phyloP scores from a whole-genome alignment of 495 filamentous ascomycete genomes.

The Aspergillus campestris region DNA sequence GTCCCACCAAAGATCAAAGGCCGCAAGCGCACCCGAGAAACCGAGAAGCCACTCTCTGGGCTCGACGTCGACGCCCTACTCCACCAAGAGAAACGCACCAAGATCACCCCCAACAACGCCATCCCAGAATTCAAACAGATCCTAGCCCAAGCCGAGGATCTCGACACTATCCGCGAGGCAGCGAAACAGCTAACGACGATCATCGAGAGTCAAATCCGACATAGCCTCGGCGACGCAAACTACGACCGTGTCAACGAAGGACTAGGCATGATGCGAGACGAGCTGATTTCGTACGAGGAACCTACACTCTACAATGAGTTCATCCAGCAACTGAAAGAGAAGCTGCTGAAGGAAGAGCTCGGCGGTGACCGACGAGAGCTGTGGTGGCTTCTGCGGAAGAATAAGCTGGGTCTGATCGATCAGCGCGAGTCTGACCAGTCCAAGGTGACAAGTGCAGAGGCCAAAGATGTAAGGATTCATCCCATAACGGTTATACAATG shows the following conservation, averaged over 20 bases:
- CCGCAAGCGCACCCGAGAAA: conserved; percentile 57
- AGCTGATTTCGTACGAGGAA: conserved; percentile 67
- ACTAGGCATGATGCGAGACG: conserved; percentile 68
- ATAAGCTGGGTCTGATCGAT: conserved; percentile 67
- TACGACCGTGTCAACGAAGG: conserved; percentile 72
- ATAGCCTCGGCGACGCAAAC: conserved; percentile 64
- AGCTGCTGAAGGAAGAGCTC: conserved; percentile 61
- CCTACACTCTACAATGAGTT: conserved; percentile 72
- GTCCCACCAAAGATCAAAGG: conserved; percentile 81
- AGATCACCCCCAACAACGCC: conserved; percentile 69
- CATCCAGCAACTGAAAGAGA: conserved; percentile 60
- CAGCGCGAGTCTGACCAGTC: conserved; percentile 49
- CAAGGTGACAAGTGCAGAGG: conserved; percentile 58
- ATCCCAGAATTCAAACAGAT: conserved; percentile 90
- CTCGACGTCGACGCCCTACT: conserved; percentile 80
- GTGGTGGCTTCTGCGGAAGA: conserved; percentile 65
- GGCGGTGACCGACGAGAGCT: conserved; percentile 75
- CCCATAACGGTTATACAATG: not conserved
- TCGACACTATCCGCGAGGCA: conserved; percentile 55
- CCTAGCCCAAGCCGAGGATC: conserved; percentile 52
- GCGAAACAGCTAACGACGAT: conserved; percentile 66
- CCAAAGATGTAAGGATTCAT: conserved; percentile 43
- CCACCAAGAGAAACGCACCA: conserved; percentile 47
- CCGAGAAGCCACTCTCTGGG: conserved; percentile 79
- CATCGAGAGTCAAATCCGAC: conserved; percentile 56